phyloP scores from a whole-genome alignment of 352 stramenopile genomes.

The Pythium scleroteichum region DNA sequence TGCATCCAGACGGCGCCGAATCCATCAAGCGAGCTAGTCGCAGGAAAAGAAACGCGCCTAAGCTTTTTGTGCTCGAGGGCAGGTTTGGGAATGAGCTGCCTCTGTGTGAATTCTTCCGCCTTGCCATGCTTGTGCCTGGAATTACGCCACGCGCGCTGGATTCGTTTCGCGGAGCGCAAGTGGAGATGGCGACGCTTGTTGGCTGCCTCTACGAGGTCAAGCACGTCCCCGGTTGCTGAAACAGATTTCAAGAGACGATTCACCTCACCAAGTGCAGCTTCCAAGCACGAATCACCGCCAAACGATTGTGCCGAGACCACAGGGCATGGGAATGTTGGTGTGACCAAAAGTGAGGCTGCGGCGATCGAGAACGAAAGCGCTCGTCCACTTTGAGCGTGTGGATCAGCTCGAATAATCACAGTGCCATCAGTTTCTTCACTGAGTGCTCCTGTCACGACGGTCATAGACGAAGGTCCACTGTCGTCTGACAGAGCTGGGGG shows the following conservation, averaged over 20 bases:
- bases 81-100: no score
- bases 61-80: no score
- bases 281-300: not conserved
- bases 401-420: no score
- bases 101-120: no score
- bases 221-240: not conserved
- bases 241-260: not conserved
- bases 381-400: not conserved
- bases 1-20: no score
- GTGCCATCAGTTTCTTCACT: no score
- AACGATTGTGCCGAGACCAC: not conserved
- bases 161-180: not conserved
- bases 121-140: no score
- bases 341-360: not conserved
- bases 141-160: constrained; percentile 5
- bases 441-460: no score
- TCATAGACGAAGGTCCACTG: no score
- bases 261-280: not conserved
- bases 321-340: not conserved
- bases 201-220: not conserved
- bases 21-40: no score
- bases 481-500: no score
- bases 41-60: no score
- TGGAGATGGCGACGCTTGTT: not conserved
- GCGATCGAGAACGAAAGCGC: not conserved